These are phyloP conservation scores for Volvariella volvacea DNA, from an alignment of 1,284 basidiomycete genomes.

Conservation along the genomic window DNA sequence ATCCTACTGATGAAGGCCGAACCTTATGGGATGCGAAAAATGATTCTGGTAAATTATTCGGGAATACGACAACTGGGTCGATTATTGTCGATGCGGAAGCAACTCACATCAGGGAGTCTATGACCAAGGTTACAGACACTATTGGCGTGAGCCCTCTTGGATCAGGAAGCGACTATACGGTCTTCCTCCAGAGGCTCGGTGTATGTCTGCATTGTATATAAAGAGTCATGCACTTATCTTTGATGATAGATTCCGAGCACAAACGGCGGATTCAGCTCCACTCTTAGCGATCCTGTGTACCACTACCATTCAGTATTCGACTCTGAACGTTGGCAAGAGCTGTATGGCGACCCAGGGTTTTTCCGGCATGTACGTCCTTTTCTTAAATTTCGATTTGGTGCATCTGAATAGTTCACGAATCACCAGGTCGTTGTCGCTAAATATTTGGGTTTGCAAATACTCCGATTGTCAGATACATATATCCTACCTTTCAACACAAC, in stretches of 20 bases:
- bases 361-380: slow-evolving; percentile 49
- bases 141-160: slow-evolving; percentile 30
- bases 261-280: slow-evolving; percentile 33
- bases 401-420: slow-evolving; percentile 1
- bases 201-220: slow-evolving; percentile 20
- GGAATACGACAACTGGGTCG: slow-evolving; percentile 12
- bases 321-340: slow-evolving; percentile 64
- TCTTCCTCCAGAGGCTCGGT: slow-evolving; percentile 59
- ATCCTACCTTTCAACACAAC: slow-evolving; percentile 69
- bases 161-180: slow-evolving; percentile 63
- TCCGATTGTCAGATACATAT: slow-evolving; percentile 54
- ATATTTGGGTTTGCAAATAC: slow-evolving; percentile 51
- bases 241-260: slow-evolving; percentile 36
- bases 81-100: slow-evolving; percentile 16
- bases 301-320: slow-evolving; percentile 81
- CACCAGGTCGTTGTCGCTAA: slow-evolving; percentile 43
- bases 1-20: slow-evolving; percentile 46
- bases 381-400: neutral
- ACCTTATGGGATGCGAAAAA: slow-evolving; percentile 60
- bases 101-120: slow-evolving; percentile 16
- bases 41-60: slow-evolving; percentile 44
- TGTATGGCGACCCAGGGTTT: slow-evolving; percentile 73
- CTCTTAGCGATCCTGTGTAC: slow-evolving; percentile 57
- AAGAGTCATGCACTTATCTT: neutral
- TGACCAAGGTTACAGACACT: slow-evolving; percentile 16